A percentile compares a stretch with the other conserved stretches of the same genome.
Evolutionary conservation across 805 yeast species (phyloP).

Genomic region (Candida morakotiae): DNA sequence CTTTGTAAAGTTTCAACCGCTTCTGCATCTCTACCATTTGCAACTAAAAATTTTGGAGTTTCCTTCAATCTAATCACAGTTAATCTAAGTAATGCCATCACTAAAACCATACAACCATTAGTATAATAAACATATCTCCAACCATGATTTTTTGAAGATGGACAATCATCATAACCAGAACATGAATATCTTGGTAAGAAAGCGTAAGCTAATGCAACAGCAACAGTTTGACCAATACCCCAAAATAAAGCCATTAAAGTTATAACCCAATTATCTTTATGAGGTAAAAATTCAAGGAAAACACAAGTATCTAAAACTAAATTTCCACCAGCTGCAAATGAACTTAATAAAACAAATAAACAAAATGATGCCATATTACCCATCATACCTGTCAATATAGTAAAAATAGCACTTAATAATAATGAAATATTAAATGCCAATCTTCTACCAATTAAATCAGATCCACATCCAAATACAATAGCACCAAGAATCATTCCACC

Average conservation of each 20-base stretch:
- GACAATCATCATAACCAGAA: slow-evolving; percentile 35
- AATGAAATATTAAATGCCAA: slow-evolving; percentile 40
- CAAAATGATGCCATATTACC: slow-evolving; percentile 22
- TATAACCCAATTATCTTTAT: slow-evolving; percentile 20
- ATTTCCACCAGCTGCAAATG: slow-evolving; percentile 26
- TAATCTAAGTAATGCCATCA: slow-evolving; percentile 30
- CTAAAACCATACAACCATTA: slow-evolving; percentile 43
- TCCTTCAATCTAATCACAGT: slow-evolving; percentile 38
- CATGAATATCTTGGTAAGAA: slow-evolving; percentile 49
- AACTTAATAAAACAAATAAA: slow-evolving; percentile 18
- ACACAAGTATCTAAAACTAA: slow-evolving; percentile 26
- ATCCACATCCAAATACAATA: slow-evolving; percentile 43
- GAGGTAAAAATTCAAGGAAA: slow-evolving; percentile 24
- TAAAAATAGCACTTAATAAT: slow-evolving; percentile 17
- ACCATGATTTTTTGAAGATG: slow-evolving; percentile 47
- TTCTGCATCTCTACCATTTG: slow-evolving; percentile 49
- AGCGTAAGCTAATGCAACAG: slow-evolving; percentile 51
- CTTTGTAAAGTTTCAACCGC: slow-evolving; percentile 39
- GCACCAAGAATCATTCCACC: slow-evolving; percentile 50
- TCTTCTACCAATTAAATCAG: slow-evolving; percentile 53
- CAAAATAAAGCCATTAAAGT: slow-evolving; percentile 48
- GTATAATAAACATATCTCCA: slow-evolving; percentile 57
- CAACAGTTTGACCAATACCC: slow-evolving; percentile 59
- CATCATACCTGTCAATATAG: slow-evolving; percentile 23
- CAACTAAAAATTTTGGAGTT: slow-evolving; percentile 52